Evolutionary conservation across 108 stramenopile genomes (phyloP).

Genomic region (Parmales sp.): DNA sequence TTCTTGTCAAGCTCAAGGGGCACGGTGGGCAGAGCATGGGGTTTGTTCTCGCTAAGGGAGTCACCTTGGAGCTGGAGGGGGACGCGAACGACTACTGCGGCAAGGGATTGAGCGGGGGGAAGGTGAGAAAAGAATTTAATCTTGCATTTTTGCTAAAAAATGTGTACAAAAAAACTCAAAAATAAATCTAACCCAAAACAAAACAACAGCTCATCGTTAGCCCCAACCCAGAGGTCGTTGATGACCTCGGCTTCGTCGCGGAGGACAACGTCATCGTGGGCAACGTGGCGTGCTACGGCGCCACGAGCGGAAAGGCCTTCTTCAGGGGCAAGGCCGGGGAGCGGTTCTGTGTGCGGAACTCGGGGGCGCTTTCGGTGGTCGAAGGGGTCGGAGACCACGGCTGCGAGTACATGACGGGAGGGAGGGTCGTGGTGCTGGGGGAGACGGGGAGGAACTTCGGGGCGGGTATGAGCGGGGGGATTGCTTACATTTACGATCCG

Average conservation of each 20-base stretch:
- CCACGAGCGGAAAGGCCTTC: constrained; percentile 89
- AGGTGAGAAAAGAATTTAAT: constrained; percentile 46
- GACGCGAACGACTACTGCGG: constrained; percentile 95
- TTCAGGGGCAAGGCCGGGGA: constrained; percentile 92
- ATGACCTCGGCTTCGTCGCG: constrained; percentile 61
- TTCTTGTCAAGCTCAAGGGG: constrained; percentile 78
- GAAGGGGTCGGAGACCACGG: constrained; percentile 97
- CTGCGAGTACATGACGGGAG: constrained; percentile 98
- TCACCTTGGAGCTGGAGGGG: constrained; percentile 82
- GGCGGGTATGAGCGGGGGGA: constrained; percentile 96
- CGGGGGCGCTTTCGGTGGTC: constrained; percentile 88
- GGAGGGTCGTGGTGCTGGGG: constrained; percentile 80
- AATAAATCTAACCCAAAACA: too few species aligned
- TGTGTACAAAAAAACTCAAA: too few species aligned
- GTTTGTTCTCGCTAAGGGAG: constrained; percentile 85
- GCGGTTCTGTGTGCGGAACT: constrained; percentile 95
- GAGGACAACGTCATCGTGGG: constrained; percentile 90
- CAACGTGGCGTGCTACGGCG: constrained; percentile 91
- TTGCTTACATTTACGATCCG: constrained; percentile 92
- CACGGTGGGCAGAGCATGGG: constrained; percentile 91
- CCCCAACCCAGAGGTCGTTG: constrained; percentile 48
- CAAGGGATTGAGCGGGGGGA: constrained; percentile 94
- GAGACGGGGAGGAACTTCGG: constrained; percentile 94
- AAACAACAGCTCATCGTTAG: constrained; percentile 66
- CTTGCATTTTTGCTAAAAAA: constrained; percentile 15